phyloP scores from a whole-genome alignment of 202 grass and related monocot genomes.

The Zoysia matrella region DNA sequence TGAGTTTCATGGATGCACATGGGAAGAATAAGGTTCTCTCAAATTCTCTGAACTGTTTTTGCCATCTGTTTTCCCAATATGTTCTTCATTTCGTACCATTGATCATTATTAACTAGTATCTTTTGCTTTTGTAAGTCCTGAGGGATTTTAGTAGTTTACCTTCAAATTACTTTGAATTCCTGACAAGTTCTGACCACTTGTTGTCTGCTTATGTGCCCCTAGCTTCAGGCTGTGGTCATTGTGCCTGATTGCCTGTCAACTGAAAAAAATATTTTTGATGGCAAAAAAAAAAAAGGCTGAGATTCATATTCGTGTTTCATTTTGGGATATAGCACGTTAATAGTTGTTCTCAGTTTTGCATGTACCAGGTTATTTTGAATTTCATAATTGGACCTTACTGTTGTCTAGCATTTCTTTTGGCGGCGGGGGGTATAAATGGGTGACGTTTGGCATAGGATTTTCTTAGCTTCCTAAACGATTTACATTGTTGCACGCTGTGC shows the following conservation, averaged over 20 bases:
- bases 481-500: conserved; percentile 25
- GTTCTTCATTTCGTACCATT: conserved; percentile 7
- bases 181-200: neutral
- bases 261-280: conserved; percentile 16
- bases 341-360: neutral
- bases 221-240: neutral
- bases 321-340: neutral
- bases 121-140: neutral
- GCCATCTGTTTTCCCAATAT: neutral
- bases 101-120: neutral
- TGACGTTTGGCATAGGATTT: neutral
- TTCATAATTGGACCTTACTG: conserved; percentile 3
- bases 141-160: neutral
- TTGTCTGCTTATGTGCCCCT: neutral
- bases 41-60: conserved; percentile 16
- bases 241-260: neutral
- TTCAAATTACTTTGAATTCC: conserved; percentile 5
- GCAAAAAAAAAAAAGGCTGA: neutral
- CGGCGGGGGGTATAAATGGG: neutral
- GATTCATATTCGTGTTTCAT: neutral
- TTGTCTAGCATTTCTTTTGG: neutral
- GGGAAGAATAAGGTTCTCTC: conserved; percentile 73
- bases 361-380: conserved; percentile 16
- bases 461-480: conserved; percentile 37
- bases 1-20: conserved; percentile 55